Evolutionary conservation across 768 basidiomycete species (phyloP).

Genomic region (Cubamyces sp.): DNA sequence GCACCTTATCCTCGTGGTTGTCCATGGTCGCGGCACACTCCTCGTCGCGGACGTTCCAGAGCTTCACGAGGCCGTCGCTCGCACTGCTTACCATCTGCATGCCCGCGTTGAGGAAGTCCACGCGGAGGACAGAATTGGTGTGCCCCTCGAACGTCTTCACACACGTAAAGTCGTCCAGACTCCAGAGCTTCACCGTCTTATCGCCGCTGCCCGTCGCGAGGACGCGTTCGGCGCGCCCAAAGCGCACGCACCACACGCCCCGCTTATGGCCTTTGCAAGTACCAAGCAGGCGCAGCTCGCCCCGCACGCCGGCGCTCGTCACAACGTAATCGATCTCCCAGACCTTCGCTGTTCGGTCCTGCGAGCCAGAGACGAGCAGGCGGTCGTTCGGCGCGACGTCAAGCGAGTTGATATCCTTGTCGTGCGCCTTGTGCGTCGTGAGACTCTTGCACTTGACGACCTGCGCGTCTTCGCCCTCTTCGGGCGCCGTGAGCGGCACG

Average conservation of each 20-base stretch:
- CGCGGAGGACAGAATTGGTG: conserved; percentile 92
- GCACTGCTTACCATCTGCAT: conserved; percentile 88
- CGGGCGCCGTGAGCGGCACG: conserved; percentile 34
- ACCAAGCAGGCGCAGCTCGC: conserved; percentile 77
- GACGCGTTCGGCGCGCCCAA: conserved; percentile 80
- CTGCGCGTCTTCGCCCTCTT: conserved; percentile 28
- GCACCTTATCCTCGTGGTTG: conserved; percentile 96
- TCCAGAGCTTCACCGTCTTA: conserved; percentile 94
- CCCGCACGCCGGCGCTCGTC: conserved; percentile 47
- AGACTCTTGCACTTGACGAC: conserved; percentile 70
- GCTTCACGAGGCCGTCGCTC: conserved; percentile 93
- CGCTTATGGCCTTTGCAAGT: conserved; percentile 96
- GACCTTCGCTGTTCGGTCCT: conserved; percentile 93
- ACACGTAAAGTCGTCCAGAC: conserved; percentile 90
- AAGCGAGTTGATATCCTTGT: conserved; percentile 97
- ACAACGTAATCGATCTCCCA: conserved; percentile 70
- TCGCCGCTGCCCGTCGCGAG: conserved; percentile 95
- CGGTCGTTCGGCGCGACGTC: conserved; percentile 91
- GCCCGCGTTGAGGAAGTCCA: conserved; percentile 85
- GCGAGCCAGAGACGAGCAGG: conserved; percentile 90
- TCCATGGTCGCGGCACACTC: conserved; percentile 89
- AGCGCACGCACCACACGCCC: conserved; percentile 94
- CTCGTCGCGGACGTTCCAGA: conserved; percentile 93
- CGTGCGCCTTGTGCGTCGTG: conserved; percentile 88
- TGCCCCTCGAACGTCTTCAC: conserved; percentile 98